Conservation (phyloP, 2,329 filamentous ascomycete species). For the Cercospora janseana region DNA sequence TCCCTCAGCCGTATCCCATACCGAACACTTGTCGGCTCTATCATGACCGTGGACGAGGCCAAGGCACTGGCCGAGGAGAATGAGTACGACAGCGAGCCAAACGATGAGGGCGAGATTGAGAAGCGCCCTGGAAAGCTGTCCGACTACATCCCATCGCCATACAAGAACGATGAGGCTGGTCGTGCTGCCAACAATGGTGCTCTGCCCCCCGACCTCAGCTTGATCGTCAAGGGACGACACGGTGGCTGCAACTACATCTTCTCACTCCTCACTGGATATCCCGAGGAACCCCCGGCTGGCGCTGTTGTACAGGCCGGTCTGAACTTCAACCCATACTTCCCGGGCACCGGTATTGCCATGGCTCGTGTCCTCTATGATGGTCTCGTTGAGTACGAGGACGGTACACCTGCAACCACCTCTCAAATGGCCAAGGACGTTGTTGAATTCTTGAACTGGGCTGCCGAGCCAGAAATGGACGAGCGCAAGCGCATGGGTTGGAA, state of each 20-base stretch:
- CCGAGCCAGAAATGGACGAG: conserved; percentile 98
- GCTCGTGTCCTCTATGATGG: conserved; percentile 97
- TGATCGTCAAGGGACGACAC: conserved; percentile 97
- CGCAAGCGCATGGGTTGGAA: conserved; percentile 99
- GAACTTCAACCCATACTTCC: conserved; percentile 99
- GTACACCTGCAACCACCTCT: conserved; percentile 86
- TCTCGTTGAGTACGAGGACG: conserved; percentile 96
- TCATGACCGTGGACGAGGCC: conserved; percentile 96
- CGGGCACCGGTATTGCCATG: conserved; percentile 98
- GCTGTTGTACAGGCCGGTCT: conserved; percentile 80
- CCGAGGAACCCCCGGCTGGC: conserved; percentile 90
- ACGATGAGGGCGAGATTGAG: conserved; percentile 96
- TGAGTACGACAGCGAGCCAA: conserved; percentile 97
- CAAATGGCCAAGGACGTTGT: conserved; percentile 99
- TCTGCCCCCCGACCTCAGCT: conserved; percentile 90
- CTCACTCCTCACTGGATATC: conserved; percentile 92
- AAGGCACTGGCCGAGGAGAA: conserved; percentile 96
- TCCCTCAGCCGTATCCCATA: conserved; percentile 93
- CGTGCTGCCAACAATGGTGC: conserved; percentile 98
- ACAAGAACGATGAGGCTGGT: conserved; percentile 99
- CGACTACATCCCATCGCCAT: conserved; percentile 90
- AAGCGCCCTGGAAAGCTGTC: conserved; percentile 98
- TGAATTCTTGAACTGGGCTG: conserved; percentile 99
- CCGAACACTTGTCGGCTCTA: conserved; percentile 81
- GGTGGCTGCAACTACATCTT: conserved; percentile 99